Percentiles rank a stretch among this genome's conserved stretches.
Conservation (phyloP, 2,329 filamentous ascomycete species). For the Pseudogymnoascus sp. region DNA sequence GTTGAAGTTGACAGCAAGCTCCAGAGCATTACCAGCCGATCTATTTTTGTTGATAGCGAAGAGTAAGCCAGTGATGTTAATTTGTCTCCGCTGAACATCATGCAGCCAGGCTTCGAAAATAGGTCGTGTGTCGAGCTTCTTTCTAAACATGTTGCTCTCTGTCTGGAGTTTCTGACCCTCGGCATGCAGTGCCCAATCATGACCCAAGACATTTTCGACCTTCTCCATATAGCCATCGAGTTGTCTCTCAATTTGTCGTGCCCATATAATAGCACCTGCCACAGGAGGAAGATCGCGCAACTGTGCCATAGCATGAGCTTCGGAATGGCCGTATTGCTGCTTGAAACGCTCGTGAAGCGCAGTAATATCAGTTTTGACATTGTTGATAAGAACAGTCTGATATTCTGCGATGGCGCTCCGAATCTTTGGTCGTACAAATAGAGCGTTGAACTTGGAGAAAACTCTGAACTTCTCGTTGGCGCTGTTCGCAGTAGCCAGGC, state of each 20-base stretch:
- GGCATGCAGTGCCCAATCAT: constrained; percentile 87
- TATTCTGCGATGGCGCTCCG: constrained; percentile 96
- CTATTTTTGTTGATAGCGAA: constrained; percentile 85
- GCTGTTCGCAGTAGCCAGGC: constrained; percentile 89
- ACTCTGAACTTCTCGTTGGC: constrained; percentile 99
- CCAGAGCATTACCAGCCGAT: constrained; percentile 80
- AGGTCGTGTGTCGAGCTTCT: constrained; percentile 87
- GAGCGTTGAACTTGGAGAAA: constrained; percentile 98
- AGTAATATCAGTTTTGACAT: constrained; percentile 93
- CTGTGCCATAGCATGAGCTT: constrained; percentile 96
- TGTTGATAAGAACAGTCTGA: constrained; percentile 94
- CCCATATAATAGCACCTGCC: constrained; percentile 95
- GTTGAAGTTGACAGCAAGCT: constrained; percentile 93
- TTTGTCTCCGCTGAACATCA: constrained; percentile 79
- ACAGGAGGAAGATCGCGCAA: constrained; percentile 91
- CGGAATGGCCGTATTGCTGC: constrained; percentile 95
- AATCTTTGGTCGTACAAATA: constrained; percentile 98
- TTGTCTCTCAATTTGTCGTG: constrained; percentile 91
- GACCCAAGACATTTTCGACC: constrained; percentile 93
- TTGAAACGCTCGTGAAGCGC: constrained; percentile 95
- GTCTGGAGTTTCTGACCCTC: constrained; percentile 90
- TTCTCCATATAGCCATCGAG: constrained; percentile 96
- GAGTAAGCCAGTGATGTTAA: constrained; percentile 84
- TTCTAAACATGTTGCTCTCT: constrained; percentile 88
- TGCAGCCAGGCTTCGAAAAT: constrained; percentile 95